A percentile compares a stretch with the other conserved stretches of the same genome.
These are phyloP conservation scores for Nematodospora valgi DNA, from an alignment of 805 yeast genomes.

Conservation along the genomic window DNA sequence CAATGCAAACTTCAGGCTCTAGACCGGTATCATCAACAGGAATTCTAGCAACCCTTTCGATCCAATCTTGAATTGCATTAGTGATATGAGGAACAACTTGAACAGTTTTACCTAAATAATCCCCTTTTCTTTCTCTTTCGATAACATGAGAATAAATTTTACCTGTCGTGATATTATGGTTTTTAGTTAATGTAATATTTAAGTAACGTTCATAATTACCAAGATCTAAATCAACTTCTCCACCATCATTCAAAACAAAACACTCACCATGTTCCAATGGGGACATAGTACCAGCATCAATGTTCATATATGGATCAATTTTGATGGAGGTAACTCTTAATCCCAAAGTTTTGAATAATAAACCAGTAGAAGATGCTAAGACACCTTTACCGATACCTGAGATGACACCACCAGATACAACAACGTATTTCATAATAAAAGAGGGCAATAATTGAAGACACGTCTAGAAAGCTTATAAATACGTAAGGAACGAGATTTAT, in stretches of 20 bases:
- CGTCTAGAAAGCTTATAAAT: neutral
- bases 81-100: constrained; percentile 99
- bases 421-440: constrained; percentile 86
- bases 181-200: constrained; percentile 86
- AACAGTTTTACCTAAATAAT: constrained; percentile 97
- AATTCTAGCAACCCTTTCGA: constrained; percentile 83
- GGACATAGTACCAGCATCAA: constrained; percentile 99
- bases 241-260: constrained; percentile 96
- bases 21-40: constrained; percentile 89
- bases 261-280: constrained; percentile 99
- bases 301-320: constrained; percentile 98
- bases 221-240: constrained; percentile 96
- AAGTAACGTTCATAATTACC: constrained; percentile 98
- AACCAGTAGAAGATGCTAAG: constrained; percentile 94
- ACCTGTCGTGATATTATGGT: constrained; percentile 98
- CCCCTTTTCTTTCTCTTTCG: constrained; percentile 93
- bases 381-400: constrained; percentile 99
- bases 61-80: constrained; percentile 97
- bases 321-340: constrained; percentile 94
- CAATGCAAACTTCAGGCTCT: constrained; percentile 93
- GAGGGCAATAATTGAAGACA: constrained; percentile 2
- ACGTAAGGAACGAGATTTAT: neutral
- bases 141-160: constrained; percentile 93
- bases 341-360: constrained; percentile 89
- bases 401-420: constrained; percentile 98